Evolutionary conservation across 768 basidiomycete genomes (phyloP).

Genomic region (Lentinula boryana): DNA sequence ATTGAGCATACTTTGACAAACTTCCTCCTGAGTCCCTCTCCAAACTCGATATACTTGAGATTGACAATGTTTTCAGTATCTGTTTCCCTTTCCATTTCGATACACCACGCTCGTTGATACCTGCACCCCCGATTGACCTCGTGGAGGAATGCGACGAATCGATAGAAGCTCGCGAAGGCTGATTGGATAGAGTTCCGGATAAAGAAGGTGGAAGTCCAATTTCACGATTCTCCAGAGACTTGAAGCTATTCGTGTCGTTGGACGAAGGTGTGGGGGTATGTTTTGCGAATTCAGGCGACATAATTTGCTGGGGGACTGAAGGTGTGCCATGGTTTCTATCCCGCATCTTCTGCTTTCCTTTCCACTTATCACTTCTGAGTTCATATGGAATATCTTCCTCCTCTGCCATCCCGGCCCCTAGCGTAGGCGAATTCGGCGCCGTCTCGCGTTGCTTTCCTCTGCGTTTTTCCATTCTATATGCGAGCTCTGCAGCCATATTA

Average conservation of each 20-base stretch:
- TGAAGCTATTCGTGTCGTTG: neutral
- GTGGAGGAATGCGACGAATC: neutral
- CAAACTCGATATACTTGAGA: neutral
- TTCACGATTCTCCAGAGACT: neutral
- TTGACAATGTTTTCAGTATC: neutral
- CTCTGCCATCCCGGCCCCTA: neutral
- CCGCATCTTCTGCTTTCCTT: slow-evolving; percentile 4
- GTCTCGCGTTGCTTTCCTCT: neutral
- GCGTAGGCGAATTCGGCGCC: neutral
- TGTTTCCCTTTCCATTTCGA: slow-evolving; percentile 6
- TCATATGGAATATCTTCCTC: neutral
- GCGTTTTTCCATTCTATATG: neutral
- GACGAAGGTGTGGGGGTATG: neutral
- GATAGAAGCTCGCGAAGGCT: slow-evolving; percentile 1
- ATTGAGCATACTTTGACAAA: neutral
- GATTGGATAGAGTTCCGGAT: neutral
- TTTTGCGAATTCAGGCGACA: neutral
- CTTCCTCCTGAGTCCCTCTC: neutral
- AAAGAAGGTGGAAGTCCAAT: slow-evolving; percentile 4
- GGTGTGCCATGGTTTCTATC: neutral
- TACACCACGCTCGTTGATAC: neutral
- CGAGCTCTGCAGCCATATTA: neutral
- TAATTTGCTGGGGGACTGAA: neutral
- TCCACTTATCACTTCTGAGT: slow-evolving; percentile 4
- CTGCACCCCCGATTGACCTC: neutral